Evolutionary conservation across 2,329 filamentous ascomycete species (phyloP), one percentile per base, ranked within the genome.

Genomic region (Cladosporium sp.): DNA sequence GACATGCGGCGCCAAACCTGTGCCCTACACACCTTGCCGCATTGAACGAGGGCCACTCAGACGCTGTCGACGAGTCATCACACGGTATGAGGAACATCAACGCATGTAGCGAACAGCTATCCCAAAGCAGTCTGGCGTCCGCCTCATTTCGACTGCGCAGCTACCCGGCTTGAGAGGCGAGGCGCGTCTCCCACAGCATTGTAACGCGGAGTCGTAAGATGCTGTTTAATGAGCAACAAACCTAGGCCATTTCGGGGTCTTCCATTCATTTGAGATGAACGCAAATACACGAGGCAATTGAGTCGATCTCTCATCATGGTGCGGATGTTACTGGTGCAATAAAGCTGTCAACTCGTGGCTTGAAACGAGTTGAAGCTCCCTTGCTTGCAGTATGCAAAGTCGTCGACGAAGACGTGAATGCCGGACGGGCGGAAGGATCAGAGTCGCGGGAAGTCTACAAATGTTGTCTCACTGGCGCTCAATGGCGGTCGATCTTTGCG

Each of bases 101-200:
- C 57, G 37, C 24, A 57, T 13, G 44, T 32, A 47, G 50, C 36
- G 20, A n/a, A 40, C 49, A 65, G 64, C 64, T 66, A 64, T 57
- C 64, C 61, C 47, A 51, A 65, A 62, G 51, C 52, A 59, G 65
- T 13, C 53, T 63, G 59, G 61, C 52, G 60, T 56, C 58, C 60
- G 60, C 54, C 59, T 53, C 58, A 32, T 36, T 36, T 55, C 40
- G 40, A 25, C 7, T 37, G 19, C 39, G 39, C 28, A 28, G 40
- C 28, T 47, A 19, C n/a, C 39, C 40, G 52, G 51, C 39, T 35
- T 52, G n/a, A 35, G 40, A 36, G 15, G 52, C 40, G 40, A 37
- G 52, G 40, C 40, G 52, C 32, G 52, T 55, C 32, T 45, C 24
- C 20, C 36, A 36, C n/a, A 53, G 50, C 13, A 35, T 40, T 52